Evolutionary conservation across 768 basidiomycete species (phyloP).

Genomic region (Tylopilus vinaceipallidus): DNA sequence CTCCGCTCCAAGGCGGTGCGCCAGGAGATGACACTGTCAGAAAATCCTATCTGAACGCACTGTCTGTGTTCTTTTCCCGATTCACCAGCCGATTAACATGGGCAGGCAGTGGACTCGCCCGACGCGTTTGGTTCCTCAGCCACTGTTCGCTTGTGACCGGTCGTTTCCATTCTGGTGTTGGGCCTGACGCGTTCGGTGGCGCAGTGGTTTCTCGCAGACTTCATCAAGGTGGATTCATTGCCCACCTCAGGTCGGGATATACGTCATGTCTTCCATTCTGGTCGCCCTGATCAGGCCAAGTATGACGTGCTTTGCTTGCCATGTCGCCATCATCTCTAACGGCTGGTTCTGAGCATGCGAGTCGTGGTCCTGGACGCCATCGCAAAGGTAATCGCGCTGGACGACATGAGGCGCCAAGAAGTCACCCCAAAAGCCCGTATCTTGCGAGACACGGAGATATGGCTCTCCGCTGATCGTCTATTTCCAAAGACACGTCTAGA

Average conservation of each 20-base stretch:
- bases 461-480: not conserved
- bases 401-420: not conserved
- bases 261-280: not conserved
- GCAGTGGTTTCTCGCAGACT: not conserved
- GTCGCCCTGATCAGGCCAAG: not conserved
- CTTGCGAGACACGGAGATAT: too few species aligned
- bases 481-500: too few species aligned
- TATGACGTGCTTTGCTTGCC: not conserved
- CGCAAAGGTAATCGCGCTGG: not conserved
- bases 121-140: too few species aligned
- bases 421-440: not conserved
- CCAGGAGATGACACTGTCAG: not conserved
- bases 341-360: not conserved
- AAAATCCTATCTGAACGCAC: conserved; percentile 6
- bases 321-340: too few species aligned
- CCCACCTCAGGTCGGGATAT: not conserved
- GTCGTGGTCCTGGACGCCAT: not conserved
- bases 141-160: not conserved
- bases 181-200: not conserved
- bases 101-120: not conserved
- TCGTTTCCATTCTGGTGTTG: not conserved
- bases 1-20: not conserved
- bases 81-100: conserved; percentile 10
- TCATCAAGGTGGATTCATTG: not conserved
- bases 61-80: conserved; percentile 5